Base-by-base conservation (phyloP, 2,329 filamentous ascomycete genomes). In the Cryphonectria parasitica region DNA sequence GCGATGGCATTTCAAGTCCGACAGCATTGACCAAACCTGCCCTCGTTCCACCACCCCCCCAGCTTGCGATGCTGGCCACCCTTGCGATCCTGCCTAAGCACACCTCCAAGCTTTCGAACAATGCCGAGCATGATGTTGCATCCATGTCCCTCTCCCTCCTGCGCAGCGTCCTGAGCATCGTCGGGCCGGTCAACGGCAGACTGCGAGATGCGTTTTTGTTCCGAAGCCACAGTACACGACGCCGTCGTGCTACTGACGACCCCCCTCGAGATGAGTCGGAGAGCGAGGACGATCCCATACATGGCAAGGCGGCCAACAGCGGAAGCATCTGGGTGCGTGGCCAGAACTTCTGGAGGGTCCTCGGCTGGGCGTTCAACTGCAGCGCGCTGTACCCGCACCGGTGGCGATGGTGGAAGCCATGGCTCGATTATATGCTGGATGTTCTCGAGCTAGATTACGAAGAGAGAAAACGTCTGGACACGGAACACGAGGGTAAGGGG, bases 351-450 rank as follows among this genome's bases (percentile, higher is more conserved):
- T 99, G 96, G 94, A 88, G 90, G 58, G 88, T 93, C 0, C 87
- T 96, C 0, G 96, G 95, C 3, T 98, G 96, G 96, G 92, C 93
- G 0, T 94, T 98, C 79, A 96, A 95, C 78, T 98, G 95, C 82
- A 95, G 93, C 66, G 86, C 92, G 1, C 79, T 87, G 43, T 85
- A 95, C 75, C 89, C 89, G 1, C 85, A 87, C 56, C 87, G 95
- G 28, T 98, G 96, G 95, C 86, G 85, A 65, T 87, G 90, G 77
- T 98, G 95, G 94, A 89, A 87, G 75, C 81, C 89, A 10, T 97
- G 94, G 92, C 83, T 98, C 19, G 87, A 90, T 45, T 90, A 92
- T 72, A 91, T 97, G 86, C 80, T 97, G 6, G 91, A 95, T 75
- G 88, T 92, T 8, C 82, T 98, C 17, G 91, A 96, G 74, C 83